phyloP scores from a whole-genome alignment of 192 early-diverging fungal genomes.

The Linnemannia zychae region DNA sequence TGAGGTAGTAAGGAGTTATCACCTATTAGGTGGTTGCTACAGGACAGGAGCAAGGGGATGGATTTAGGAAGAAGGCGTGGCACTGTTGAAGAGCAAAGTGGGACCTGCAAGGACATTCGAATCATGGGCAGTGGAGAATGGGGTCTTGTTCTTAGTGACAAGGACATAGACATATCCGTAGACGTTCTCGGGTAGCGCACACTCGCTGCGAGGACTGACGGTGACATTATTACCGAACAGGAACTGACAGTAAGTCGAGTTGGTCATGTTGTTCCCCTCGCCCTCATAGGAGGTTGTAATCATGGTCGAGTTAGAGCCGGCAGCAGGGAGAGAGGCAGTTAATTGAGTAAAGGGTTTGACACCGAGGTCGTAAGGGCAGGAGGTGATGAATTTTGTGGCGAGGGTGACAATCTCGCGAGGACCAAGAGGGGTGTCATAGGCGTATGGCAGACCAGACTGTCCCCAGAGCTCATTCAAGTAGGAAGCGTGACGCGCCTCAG shows the following conservation, averaged over 20 bases:
- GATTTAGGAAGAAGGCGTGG: too few relatives aligned
- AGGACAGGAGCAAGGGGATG: too few relatives aligned
- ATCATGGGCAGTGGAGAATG: slow-evolving; percentile 4
- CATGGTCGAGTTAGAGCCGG: background rate
- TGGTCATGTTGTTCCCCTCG: background rate
- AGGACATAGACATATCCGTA: slow-evolving; percentile 26
- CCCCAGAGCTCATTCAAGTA: slow-evolving; percentile 25
- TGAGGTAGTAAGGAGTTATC: too few relatives aligned
- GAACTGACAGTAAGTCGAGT: slow-evolving; percentile 42
- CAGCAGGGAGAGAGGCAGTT: slow-evolving; percentile 13
- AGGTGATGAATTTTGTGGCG: slow-evolving; percentile 5
- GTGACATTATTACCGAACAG: slow-evolving; percentile 17
- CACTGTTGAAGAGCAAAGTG: slow-evolving; percentile 26
- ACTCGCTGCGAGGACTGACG: slow-evolving; percentile 9
- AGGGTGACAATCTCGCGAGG: slow-evolving; percentile 13
- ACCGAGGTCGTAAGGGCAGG: slow-evolving; percentile 14
- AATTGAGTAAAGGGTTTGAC: slow-evolving; percentile 18
- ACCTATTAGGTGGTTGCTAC: too few relatives aligned
- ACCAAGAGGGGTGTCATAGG: slow-evolving; percentile 26
- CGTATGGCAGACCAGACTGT: slow-evolving; percentile 14
- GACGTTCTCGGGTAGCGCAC: slow-evolving; percentile 17
- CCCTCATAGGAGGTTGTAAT: slow-evolving; percentile 11
- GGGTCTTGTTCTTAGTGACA: slow-evolving; percentile 14
- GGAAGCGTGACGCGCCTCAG: slow-evolving; percentile 29
- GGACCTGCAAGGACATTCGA: slow-evolving; percentile 39